Percentiles rank a stretch among this genome's conserved stretches.
These are phyloP conservation scores for Inonotus hispidus DNA, from an alignment of 1,284 basidiomycete genomes.

Conservation along the genomic window DNA sequence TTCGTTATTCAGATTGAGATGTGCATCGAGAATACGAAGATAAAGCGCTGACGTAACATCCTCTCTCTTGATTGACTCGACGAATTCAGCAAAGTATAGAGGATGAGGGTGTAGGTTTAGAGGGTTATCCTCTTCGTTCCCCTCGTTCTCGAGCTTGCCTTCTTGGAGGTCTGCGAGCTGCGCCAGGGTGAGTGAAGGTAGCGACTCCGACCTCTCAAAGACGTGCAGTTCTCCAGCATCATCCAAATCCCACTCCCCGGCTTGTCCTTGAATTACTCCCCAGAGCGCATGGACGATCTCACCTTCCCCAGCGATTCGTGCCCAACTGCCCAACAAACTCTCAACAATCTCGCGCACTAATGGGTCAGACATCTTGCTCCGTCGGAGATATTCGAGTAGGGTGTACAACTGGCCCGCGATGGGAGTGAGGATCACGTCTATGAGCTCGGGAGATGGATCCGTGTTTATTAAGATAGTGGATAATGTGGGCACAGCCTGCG, in stretches of 20 bases:
- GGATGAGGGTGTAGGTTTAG: slow-evolving; percentile 74
- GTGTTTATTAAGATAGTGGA: slow-evolving; percentile 62
- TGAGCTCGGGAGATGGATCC: slow-evolving; percentile 69
- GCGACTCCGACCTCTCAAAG: slow-evolving; percentile 31
- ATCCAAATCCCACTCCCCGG: slow-evolving; percentile 52
- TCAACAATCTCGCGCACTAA: slow-evolving; percentile 50
- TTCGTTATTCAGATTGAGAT: slow-evolving; percentile 42
- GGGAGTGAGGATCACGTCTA: slow-evolving; percentile 61
- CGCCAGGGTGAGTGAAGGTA: slow-evolving; percentile 37
- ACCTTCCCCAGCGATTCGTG: slow-evolving; percentile 47
- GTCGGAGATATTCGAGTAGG: slow-evolving; percentile 50
- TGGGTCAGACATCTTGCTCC: slow-evolving; percentile 55
- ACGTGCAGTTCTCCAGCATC: slow-evolving; percentile 45
- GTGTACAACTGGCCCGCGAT: slow-evolving; percentile 65
- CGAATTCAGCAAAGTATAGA: slow-evolving; percentile 52
- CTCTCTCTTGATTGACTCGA: slow-evolving; percentile 58
- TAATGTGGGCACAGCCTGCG: slow-evolving; percentile 41
- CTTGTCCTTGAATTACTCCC: slow-evolving; percentile 51
- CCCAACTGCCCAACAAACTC: slow-evolving; percentile 69
- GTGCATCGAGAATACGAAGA: slow-evolving; percentile 64
- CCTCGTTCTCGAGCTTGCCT: slow-evolving; percentile 37
- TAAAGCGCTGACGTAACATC: slow-evolving; percentile 73
- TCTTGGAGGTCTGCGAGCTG: slow-evolving; percentile 44
- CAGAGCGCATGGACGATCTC: slow-evolving; percentile 58
- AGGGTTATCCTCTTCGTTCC: slow-evolving; percentile 50